These are phyloP conservation scores for Posidonia oceanica DNA, from an alignment of 116 monocot species.

Conservation along the genomic window DNA sequence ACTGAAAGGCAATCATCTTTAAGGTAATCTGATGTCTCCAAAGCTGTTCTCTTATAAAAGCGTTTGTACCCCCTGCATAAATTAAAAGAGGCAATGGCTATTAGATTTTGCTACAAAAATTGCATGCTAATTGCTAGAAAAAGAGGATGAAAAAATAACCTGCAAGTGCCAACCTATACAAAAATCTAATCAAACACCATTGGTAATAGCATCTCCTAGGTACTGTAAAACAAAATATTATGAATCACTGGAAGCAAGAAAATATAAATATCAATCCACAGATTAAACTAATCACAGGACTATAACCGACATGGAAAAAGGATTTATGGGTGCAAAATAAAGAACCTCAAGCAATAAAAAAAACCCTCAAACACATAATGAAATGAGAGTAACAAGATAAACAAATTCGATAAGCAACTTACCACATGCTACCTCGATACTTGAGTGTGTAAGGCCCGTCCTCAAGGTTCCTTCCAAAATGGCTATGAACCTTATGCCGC, in stretches of 20 bases:
- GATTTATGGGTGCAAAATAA: too few relatives aligned
- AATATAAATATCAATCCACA: too few relatives aligned
- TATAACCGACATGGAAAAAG: too few relatives aligned
- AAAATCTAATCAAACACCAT: not conserved
- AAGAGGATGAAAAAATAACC: too few relatives aligned
- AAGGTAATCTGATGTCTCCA: constrained; percentile 46
- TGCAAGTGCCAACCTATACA: too few relatives aligned
- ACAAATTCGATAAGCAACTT: not conserved
- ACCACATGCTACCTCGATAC: constrained; percentile 29
- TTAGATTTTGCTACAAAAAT: not conserved
- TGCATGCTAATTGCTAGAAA: too few relatives aligned
- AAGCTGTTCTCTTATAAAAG: constrained; percentile 38
- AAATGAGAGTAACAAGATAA: not conserved
- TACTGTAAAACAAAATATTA: too few relatives aligned
- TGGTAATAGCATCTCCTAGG: not conserved
- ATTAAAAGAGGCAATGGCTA: not conserved
- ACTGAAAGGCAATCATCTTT: constrained; percentile 43
- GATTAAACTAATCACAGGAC: too few relatives aligned
- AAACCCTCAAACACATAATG: not conserved
- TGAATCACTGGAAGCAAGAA: too few relatives aligned
- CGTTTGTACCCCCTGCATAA: constrained; percentile 47
- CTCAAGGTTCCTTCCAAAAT: constrained; percentile 22
- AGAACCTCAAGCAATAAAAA: not conserved
- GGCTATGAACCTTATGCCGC: constrained; percentile 24
- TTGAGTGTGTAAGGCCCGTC: constrained; percentile 27